Conservation (phyloP, 139 green algal species). For the Zygnema circumcarinatum region DNA sequence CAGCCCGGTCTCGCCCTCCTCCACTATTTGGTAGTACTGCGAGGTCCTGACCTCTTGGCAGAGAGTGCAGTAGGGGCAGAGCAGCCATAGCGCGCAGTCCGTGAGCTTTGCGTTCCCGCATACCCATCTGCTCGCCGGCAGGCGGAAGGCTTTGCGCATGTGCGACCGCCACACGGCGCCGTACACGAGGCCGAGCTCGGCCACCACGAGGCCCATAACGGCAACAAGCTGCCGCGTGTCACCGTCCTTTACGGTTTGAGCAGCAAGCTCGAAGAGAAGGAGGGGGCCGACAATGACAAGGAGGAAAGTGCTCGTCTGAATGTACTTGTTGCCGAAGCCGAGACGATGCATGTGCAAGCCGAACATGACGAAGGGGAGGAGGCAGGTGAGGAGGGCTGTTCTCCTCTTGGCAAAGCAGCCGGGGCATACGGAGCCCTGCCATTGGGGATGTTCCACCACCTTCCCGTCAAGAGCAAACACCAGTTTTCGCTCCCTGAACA, state of each 20-base stretch:
- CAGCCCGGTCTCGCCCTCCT: background rate
- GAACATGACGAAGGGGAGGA: constrained; percentile 37
- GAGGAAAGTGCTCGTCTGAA: constrained; percentile 36
- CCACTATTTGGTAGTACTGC: constrained; percentile 30
- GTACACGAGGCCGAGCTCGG: constrained; percentile 27
- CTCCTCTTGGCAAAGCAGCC: constrained; percentile 15
- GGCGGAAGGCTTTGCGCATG: constrained; percentile 27
- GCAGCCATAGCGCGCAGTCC: constrained; percentile 11
- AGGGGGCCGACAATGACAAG: constrained; percentile 27
- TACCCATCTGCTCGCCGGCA: constrained; percentile 3
- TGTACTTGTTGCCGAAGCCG: constrained; percentile 35
- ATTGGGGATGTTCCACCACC: constrained; percentile 31
- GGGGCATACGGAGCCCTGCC: constrained; percentile 2
- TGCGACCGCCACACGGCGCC: constrained; percentile 29
- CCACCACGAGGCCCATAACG: background rate
- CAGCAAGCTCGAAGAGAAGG: constrained; percentile 31
- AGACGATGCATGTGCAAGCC: constrained; percentile 45
- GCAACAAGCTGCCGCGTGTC: background rate
- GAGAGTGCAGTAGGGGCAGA: constrained; percentile 32
- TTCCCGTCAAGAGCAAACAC: background rate
- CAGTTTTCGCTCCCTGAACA: background rate
- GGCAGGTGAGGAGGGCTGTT: background rate
- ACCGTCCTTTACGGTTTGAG: background rate
- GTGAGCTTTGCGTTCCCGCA: background rate
- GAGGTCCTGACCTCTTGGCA: constrained; percentile 33